Evolutionary conservation across 768 basidiomycete genomes (phyloP).

Genomic region (Trichaptum fuscoviolaceum): DNA sequence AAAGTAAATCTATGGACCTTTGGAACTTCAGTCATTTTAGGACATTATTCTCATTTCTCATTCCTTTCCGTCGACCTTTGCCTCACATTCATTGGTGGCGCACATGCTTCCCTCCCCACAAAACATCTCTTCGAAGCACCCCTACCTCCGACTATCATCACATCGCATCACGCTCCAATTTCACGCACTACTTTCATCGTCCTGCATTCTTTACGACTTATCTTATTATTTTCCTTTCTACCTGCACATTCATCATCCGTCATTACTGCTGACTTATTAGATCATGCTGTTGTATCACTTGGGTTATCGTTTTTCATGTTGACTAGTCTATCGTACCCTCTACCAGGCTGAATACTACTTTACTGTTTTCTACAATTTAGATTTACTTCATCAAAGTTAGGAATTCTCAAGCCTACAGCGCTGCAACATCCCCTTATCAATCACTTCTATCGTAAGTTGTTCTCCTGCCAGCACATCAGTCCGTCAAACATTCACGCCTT

Average conservation of each 20-base stretch:
- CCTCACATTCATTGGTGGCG: background rate
- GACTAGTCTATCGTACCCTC: background rate
- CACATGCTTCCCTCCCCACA: background rate
- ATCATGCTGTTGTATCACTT: background rate
- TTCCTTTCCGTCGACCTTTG: background rate
- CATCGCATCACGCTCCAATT: background rate
- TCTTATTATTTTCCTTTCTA: background rate
- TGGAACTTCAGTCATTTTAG: background rate
- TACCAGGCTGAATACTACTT: background rate
- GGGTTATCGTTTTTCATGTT: background rate
- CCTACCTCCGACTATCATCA: background rate
- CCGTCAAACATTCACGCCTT: background rate
- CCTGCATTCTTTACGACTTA: conserved; percentile 1
- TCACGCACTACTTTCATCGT: background rate
- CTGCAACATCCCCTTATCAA: background rate
- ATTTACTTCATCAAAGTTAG: background rate
- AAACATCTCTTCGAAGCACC: background rate
- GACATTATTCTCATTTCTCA: background rate
- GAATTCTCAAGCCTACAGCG: background rate
- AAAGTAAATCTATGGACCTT: background rate
- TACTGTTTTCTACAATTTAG: background rate
- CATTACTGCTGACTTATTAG: background rate
- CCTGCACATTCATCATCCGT: background rate
- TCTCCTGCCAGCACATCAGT: background rate
- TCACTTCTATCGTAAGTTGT: background rate